Base-by-base conservation (phyloP, 2,329 filamentous ascomycete species). In the Paraphoma sp. region DNA sequence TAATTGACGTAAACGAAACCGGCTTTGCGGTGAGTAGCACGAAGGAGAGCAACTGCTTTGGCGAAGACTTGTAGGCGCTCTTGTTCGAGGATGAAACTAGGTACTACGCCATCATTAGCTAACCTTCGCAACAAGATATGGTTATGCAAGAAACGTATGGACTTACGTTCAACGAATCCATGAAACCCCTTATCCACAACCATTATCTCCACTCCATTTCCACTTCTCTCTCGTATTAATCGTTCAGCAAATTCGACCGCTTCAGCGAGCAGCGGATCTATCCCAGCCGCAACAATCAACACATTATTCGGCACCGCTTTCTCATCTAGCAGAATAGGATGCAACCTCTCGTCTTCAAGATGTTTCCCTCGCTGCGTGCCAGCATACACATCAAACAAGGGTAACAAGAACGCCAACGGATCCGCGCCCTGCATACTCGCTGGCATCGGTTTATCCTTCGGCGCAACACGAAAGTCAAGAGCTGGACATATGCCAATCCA, bases 331-430 rank as follows among this genome's bases (percentile, higher is more conserved):
- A 82, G 48, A 1, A 72, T 71, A 0, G 78, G 74, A 54, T 74
- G 77, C 51, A 82, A 59, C 14, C 79, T 67, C 29, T 75, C 67
- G 38, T 79, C 72, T 2, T 69, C 49, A 12, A 65, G 48, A 29
- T 77, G 64, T 16, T 65, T 56, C 8, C 48, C 57, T 6, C 74
- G 64, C 10, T 58, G 67, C 1, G 69, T 68, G 3, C 64, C 76
- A 1, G 77, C 74, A 55, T 83, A 83, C 0, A 79, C 66, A 60
- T 83, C 79, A 43, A 78, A 81, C 8, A 84, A 62, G 0, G 78
- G 78, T 23, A 75, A 50, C 47, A 83, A 53, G 14, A 78, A 75
- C 0, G 57, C 54, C 14, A 79, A 31, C 0, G 79, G 79, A 52
- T 84, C 81, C 1, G 54, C 68, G 18, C 67, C 66, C 0, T 79